Percentiles rank a stretch among this genome's conserved stretches.
These are phyloP conservation scores for Phytopythium mirpurense DNA, from an alignment of 352 stramenopile genomes.

Conservation along the genomic window DNA sequence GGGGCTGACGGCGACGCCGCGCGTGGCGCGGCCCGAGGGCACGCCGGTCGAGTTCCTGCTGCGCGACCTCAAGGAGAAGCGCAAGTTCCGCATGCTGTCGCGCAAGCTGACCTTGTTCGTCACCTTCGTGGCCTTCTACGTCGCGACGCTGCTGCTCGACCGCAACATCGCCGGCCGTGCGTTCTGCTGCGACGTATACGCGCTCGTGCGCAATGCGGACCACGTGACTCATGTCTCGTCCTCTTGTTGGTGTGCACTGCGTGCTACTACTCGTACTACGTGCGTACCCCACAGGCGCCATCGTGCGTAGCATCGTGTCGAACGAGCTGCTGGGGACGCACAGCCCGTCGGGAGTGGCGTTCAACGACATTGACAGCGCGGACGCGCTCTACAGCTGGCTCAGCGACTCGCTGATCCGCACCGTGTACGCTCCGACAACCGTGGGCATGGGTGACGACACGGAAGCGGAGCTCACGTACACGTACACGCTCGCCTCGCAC, in stretches of 20 bases:
- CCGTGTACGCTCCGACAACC: slow-evolving; percentile 22
- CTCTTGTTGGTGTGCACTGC: background rate
- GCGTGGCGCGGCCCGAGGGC: slow-evolving; percentile 9
- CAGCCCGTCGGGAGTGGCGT: slow-evolving; percentile 29
- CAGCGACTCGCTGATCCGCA: slow-evolving; percentile 42
- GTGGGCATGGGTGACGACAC: slow-evolving; percentile 17
- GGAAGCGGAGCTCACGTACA: slow-evolving; percentile 25
- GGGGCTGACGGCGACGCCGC: slow-evolving; percentile 8
- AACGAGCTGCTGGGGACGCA: slow-evolving; percentile 38
- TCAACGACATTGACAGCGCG: slow-evolving; percentile 32
- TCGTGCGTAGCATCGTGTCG: slow-evolving; percentile 49
- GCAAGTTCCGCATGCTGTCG: slow-evolving; percentile 59
- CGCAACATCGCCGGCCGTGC: slow-evolving; percentile 67
- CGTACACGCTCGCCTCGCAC: slow-evolving; percentile 59
- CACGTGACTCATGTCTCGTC: background rate
- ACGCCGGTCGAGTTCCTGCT: slow-evolving; percentile 53
- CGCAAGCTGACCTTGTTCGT: slow-evolving; percentile 63
- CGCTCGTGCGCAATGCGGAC: background rate
- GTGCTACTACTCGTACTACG: too few species aligned
- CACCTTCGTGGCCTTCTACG: slow-evolving; percentile 59
- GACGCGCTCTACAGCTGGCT: slow-evolving; percentile 59
- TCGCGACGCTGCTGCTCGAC: slow-evolving; percentile 51
- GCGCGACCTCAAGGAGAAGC: slow-evolving; percentile 61
- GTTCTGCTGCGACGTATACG: slow-evolving; percentile 8
- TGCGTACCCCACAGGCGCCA: slow-evolving; percentile 45